Base-by-base conservation (phyloP, 2,329 filamentous ascomycete genomes). In the Diaporthe ampelina region DNA sequence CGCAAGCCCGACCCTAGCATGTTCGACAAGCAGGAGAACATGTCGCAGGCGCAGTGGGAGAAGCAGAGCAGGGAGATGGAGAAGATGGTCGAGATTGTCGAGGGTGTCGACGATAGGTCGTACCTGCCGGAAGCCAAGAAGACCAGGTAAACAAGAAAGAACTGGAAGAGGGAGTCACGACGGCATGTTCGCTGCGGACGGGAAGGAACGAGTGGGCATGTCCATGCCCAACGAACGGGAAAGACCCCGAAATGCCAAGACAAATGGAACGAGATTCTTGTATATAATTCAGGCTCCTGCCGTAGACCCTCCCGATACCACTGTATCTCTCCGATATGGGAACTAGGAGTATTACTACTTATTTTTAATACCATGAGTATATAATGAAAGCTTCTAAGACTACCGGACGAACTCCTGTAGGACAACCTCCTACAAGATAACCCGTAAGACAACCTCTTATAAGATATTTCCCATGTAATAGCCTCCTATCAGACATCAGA, bases 21-120 rank as follows among this genome's bases (percentile, higher is more conserved):
- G 78, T 98, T 98, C 86, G 86, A 92, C 79, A 93, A 92, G 82
- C 93, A 97, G 82, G 91, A 91, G 79, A 98, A 97, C 88, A 95
- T 97, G 93, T 93, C 90, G 77, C 86, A 94, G 79, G 88, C 88
- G 75, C 93, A 95, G 82, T 97, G 95, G 94, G 89, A 92, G 80
- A 90, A 91, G 80, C 95, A 98, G 85, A 88, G 88, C 75, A 88
- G 90, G 81, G 93, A 93, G 82, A 94, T 95, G 87, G 94, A 97
- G 83, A 86, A 86, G 79, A 91, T 95, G 77, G 91, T 95, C 74
- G 89, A 92, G 82, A 90, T 94, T 80, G 94, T 98, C 56, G 88
- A 90, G 80, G 88, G 88, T 63, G 77, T 78, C n/a, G 88, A 90
- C 74, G 88, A 88, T 77, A 86, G 88, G 57, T 84, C 82, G 9